Conservation (phyloP, 331 rosid genomes). For the Telfairia occidentalis region DNA sequence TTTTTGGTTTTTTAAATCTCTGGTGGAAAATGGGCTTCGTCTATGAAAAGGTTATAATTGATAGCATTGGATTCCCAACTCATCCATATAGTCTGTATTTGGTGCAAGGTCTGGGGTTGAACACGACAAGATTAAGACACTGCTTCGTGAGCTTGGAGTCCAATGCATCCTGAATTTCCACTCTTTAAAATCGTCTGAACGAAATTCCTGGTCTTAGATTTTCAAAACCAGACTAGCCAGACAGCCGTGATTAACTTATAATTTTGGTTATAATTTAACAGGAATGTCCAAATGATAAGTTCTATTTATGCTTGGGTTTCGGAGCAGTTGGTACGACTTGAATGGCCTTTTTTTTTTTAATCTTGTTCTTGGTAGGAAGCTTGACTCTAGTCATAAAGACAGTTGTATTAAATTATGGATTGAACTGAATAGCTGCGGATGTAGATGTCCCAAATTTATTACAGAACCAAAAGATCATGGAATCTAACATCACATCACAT, state of each 20-base stretch:
- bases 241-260: neutral
- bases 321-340: neutral
- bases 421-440: neutral
- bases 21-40: neutral
- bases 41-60: neutral
- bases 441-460: neutral
- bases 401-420: neutral
- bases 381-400: neutral
- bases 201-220: neutral
- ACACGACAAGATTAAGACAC: neutral
- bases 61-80: neutral
- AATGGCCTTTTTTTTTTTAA: neutral
- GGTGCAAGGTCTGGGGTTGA: neutral
- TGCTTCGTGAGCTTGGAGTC: neutral
- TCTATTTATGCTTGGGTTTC: neutral
- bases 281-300: neutral
- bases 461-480: neutral
- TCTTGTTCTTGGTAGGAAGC: neutral
- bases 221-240: neutral
- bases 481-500: neutral
- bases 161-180: neutral
- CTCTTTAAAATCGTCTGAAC: neutral
- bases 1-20: neutral
- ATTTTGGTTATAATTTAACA: neutral
- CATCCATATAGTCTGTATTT: neutral